Evolutionary conservation across 306 rosid species (phyloP).

Genomic region (Glycyrrhiza uralensis): DNA sequence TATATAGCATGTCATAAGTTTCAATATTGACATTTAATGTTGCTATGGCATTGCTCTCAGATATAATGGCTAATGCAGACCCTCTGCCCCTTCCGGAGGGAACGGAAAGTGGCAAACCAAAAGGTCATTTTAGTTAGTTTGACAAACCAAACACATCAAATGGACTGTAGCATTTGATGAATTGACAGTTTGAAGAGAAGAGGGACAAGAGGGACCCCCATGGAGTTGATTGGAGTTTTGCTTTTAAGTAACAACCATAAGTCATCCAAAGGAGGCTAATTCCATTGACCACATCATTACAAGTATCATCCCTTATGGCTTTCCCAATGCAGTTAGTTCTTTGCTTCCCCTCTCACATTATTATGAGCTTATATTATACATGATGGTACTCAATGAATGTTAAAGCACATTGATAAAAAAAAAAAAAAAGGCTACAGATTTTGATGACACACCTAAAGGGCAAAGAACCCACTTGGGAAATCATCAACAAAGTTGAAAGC

Average conservation of each 20-base stretch:
- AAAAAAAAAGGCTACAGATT: conserved; percentile 13
- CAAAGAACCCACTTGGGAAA: conserved; percentile 18
- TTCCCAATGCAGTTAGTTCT: conserved; percentile 23
- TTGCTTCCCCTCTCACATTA: conserved; percentile 5
- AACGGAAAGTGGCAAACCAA: conserved; percentile 18
- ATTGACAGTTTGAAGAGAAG: conserved; percentile 8
- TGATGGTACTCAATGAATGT: conserved; percentile 2
- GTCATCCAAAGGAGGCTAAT: conserved; percentile 24
- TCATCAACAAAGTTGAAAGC: conserved; percentile 8
- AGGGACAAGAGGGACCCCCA: conserved; percentile 42
- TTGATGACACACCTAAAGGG: conserved; percentile 8
- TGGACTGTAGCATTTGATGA: conserved; percentile 12
- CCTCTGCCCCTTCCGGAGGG: conserved; percentile 3
- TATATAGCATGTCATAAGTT: background rate
- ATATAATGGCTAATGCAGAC: background rate
- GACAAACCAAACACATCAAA: conserved; percentile 25
- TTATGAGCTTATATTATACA: background rate
- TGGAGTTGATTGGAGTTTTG: conserved; percentile 19
- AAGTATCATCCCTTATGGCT: conserved; percentile 10
- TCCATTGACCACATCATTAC: conserved; percentile 33
- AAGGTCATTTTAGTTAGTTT: conserved; percentile 1
- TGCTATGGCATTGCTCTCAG: background rate
- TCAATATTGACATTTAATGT: background rate
- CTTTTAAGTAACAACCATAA: conserved; percentile 37
- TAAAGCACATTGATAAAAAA: background rate